Conservation (phyloP, 2,329 filamentous ascomycete species). For the Gyromitra esculenta region DNA sequence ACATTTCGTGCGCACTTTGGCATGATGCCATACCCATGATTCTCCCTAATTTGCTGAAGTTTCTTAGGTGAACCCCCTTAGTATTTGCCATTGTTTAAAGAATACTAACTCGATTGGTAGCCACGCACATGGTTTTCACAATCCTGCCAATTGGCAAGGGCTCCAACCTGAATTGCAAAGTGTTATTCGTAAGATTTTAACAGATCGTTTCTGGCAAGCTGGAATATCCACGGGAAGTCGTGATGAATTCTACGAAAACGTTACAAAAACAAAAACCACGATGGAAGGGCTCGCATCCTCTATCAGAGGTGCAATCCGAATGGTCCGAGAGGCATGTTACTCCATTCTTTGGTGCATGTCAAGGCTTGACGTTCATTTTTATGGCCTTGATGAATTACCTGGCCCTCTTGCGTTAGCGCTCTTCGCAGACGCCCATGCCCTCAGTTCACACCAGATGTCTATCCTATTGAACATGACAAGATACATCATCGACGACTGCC, state of each 20-base stretch:
- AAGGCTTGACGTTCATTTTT: constrained; percentile 85
- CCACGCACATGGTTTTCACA: constrained; percentile 90
- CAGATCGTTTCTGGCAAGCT: constrained; percentile 97
- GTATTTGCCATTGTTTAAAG: neutral
- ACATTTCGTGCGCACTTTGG: constrained; percentile 84
- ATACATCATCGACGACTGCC: constrained; percentile 91
- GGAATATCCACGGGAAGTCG: constrained; percentile 95
- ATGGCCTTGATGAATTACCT: constrained; percentile 85
- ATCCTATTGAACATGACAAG: constrained; percentile 90
- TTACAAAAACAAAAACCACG: constrained; percentile 86
- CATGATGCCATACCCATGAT: constrained; percentile 81
- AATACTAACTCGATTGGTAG: constrained; percentile 61
- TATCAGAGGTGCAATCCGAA: constrained; percentile 85
- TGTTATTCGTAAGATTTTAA: constrained; percentile 83
- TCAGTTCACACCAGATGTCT: constrained; percentile 92
- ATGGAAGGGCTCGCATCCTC: constrained; percentile 94
- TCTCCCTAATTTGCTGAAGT: constrained; percentile 84
- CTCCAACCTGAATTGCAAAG: constrained; percentile 78
- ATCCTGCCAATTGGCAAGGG: constrained; percentile 82
- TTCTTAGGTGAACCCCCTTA: constrained; percentile 70
- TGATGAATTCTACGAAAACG: constrained; percentile 94
- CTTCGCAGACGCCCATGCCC: constrained; percentile 80
- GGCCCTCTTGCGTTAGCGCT: constrained; percentile 83
- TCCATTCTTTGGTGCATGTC: constrained; percentile 95
- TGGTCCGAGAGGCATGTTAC: constrained; percentile 92